Conservation (phyloP, 176 grass and related monocot species). For the Echinochloa phyllopogon region DNA sequence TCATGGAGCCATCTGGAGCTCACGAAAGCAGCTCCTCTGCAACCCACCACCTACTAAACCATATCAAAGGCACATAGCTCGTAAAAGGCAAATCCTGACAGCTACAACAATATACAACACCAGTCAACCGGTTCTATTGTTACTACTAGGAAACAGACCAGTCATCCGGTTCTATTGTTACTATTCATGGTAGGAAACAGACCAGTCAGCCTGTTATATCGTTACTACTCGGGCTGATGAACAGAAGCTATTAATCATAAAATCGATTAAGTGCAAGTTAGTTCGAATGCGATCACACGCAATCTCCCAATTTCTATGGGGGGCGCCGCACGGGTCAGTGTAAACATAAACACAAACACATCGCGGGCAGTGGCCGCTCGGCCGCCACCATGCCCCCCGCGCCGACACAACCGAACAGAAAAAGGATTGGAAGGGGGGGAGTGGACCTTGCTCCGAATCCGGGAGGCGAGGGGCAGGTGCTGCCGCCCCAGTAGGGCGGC, state of each 20-base stretch:
- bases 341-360: slow-evolving; percentile 44
- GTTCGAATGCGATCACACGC: background rate
- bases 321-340: background rate
- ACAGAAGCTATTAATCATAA: background rate
- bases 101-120: background rate
- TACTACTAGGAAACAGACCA: background rate
- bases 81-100: background rate
- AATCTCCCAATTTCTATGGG: background rate
- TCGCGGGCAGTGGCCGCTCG: background rate
- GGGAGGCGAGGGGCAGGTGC: background rate
- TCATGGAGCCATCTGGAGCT: slow-evolving; percentile 69
- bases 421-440: background rate
- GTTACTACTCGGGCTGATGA: too few relatives aligned
- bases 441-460: slow-evolving; percentile 58
- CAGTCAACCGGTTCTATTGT: background rate
- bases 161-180: background rate
- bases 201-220: too few relatives aligned
- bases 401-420: background rate
- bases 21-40: slow-evolving; percentile 58
- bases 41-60: slow-evolving; percentile 79
- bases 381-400: background rate
- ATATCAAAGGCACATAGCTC: slow-evolving; percentile 38
- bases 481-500: slow-evolving; percentile 21
- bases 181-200: too few relatives aligned
- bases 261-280: background rate